A percentile compares a stretch with the other conserved stretches of the same genome.
Conservation (phyloP, 352 stramenopile species). For the Phytophthora cryptogea region DNA sequence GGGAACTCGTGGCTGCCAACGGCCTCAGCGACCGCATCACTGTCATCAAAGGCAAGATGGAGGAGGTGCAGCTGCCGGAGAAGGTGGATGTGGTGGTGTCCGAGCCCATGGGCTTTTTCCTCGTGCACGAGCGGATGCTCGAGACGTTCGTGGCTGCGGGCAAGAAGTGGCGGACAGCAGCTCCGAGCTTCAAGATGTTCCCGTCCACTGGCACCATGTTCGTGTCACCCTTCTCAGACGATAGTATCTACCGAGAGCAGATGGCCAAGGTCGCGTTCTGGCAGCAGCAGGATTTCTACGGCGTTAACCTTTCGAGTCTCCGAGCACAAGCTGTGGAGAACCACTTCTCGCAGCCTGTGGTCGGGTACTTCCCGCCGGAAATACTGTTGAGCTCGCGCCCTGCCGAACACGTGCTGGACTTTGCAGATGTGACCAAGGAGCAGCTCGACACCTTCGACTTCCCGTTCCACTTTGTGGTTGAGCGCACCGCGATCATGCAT, state of each 20-base stretch:
- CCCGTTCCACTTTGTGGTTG: slow-evolving; percentile 88
- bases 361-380: slow-evolving; percentile 91
- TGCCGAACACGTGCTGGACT: slow-evolving; percentile 86
- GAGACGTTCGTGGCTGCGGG: slow-evolving; percentile 96
- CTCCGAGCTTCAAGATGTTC: slow-evolving; percentile 92
- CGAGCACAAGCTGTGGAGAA: slow-evolving; percentile 95
- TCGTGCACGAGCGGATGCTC: slow-evolving; percentile 99
- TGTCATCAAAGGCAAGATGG: slow-evolving; percentile 97
- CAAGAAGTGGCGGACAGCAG: slow-evolving; percentile 93
- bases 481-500: slow-evolving; percentile 93
- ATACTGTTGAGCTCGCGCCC: slow-evolving; percentile 67
- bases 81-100: slow-evolving; percentile 99
- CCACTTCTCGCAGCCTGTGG: slow-evolving; percentile 96
- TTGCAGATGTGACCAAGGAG: slow-evolving; percentile 70
- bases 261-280: slow-evolving; percentile 94
- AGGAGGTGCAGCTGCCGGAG: slow-evolving; percentile 96
- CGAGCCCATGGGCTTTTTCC: slow-evolving; percentile 99
- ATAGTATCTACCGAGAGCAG: slow-evolving; percentile 93
- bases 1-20: slow-evolving; percentile 94
- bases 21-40: slow-evolving; percentile 95
- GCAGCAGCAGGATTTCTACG: slow-evolving; percentile 97
- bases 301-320: slow-evolving; percentile 94
- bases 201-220: slow-evolving; percentile 98
- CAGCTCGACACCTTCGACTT: slow-evolving; percentile 91
- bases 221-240: slow-evolving; percentile 94